phyloP scores from a whole-genome alignment of 352 stramenopile species.

The Nothophytophthora sp. region DNA sequence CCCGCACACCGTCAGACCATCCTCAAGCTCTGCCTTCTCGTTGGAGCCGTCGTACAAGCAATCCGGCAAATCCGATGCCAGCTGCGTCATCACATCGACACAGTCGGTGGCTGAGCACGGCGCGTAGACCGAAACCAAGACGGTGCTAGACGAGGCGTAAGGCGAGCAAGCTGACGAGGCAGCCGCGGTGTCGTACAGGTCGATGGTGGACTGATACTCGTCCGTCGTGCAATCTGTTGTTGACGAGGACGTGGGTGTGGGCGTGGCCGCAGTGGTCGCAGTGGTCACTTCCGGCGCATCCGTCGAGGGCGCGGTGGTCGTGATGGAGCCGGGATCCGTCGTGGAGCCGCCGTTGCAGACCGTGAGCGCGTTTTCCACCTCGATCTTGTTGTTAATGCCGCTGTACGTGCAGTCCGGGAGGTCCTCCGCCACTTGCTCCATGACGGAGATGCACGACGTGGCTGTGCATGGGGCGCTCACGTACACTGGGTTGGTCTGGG shows the following conservation, averaged over 20 bases:
- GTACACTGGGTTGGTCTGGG: background rate
- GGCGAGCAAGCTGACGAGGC: slow-evolving; percentile 9
- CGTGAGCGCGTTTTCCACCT: slow-evolving; percentile 19
- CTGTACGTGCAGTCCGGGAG: slow-evolving; percentile 22
- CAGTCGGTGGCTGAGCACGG: slow-evolving; percentile 25
- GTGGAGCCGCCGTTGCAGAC: slow-evolving; percentile 9
- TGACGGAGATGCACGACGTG: slow-evolving; percentile 9
- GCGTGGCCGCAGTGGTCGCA: no score
- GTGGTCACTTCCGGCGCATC: no score
- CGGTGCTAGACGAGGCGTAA: slow-evolving; percentile 17
- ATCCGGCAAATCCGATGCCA: slow-evolving; percentile 19
- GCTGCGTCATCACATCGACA: slow-evolving; percentile 9
- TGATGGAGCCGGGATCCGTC: slow-evolving; percentile 1
- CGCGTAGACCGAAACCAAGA: slow-evolving; percentile 17
- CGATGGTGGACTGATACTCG: no score
- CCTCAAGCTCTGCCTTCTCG: slow-evolving; percentile 23
- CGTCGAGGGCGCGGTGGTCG: slow-evolving; percentile 7
- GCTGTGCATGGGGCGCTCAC: slow-evolving; percentile 15
- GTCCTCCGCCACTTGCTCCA: slow-evolving; percentile 5
- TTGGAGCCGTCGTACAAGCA: slow-evolving; percentile 28
- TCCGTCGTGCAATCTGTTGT: no score
- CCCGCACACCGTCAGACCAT: slow-evolving; percentile 17
- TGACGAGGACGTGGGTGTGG: no score
- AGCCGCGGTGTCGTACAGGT: slow-evolving; percentile 19
- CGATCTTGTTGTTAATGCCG: slow-evolving; percentile 23